Conservation (phyloP, 306 rosid species). For the Cyclanthera cordifolia region DNA sequence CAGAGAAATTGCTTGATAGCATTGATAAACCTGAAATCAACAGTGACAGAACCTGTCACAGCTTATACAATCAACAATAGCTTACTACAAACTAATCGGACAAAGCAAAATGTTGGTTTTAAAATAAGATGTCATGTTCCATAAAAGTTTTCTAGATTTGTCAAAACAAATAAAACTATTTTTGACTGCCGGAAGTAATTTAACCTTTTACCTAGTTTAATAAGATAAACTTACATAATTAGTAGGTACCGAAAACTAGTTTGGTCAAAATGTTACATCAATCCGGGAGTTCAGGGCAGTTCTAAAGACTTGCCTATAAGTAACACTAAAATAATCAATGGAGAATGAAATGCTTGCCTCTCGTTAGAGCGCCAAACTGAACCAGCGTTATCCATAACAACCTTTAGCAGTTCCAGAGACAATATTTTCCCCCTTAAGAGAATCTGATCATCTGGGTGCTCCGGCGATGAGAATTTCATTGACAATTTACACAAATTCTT, state of each 20-base stretch:
- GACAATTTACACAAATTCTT: conserved; percentile 89
- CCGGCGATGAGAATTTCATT: conserved; percentile 87
- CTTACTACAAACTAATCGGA: neutral
- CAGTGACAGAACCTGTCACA: conserved; percentile 24
- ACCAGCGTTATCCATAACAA: conserved; percentile 72
- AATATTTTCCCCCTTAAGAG: conserved; percentile 86
- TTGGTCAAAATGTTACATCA: neutral
- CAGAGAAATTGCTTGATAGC: conserved; percentile 89
- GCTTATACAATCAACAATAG: conserved; percentile 16
- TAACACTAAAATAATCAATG: neutral
- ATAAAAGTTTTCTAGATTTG: neutral
- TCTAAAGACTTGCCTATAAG: neutral
- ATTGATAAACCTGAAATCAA: conserved; percentile 63
- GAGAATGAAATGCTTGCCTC: conserved; percentile 44
- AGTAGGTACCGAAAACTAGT: neutral
- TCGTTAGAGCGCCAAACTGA: conserved; percentile 71
- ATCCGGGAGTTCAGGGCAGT: neutral
- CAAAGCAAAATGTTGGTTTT: neutral
- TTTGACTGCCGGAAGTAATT: neutral
- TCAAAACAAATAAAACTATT: neutral
- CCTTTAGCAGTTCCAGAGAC: conserved; percentile 96
- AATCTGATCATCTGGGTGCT: conserved; percentile 80
- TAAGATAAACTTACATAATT: neutral
- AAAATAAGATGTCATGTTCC: neutral
- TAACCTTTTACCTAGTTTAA: neutral